Conservation (phyloP, 2,329 filamentous ascomycete species). For the Arthroderma uncinatum region DNA sequence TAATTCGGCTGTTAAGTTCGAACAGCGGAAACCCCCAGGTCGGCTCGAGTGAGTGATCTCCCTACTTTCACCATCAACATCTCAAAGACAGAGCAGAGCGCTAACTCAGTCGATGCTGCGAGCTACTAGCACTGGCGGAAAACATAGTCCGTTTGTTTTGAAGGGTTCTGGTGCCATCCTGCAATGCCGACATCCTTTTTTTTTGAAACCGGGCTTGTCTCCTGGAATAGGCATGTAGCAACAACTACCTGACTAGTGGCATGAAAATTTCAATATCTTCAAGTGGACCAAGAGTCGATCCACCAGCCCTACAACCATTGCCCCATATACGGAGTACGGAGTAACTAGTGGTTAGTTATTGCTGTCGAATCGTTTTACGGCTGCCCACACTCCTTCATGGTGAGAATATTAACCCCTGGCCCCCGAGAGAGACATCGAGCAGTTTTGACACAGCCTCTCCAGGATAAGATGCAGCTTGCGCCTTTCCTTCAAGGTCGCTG, state of each 20-base stretch:
- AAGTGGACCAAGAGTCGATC: neutral
- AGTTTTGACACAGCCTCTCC: too few relatives aligned
- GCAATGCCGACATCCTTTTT: neutral
- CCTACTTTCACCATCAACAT: neutral
- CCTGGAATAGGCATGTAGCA: neutral
- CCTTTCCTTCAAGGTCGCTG: too few relatives aligned
- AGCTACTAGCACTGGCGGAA: neutral
- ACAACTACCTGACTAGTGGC: neutral
- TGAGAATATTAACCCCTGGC: too few relatives aligned
- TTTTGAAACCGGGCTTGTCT: neutral
- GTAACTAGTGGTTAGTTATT: too few relatives aligned
- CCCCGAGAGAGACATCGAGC: too few relatives aligned
- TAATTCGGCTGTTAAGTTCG: neutral
- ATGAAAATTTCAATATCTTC: neutral
- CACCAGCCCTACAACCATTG: too few relatives aligned
- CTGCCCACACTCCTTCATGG: too few relatives aligned
- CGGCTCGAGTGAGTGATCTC: neutral
- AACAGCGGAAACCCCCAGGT: neutral
- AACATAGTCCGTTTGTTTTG: neutral
- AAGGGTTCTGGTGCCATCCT: neutral
- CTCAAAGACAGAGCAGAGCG: neutral
- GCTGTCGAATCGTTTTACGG: too few relatives aligned
- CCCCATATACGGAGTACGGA: too few relatives aligned
- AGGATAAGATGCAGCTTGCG: too few relatives aligned
- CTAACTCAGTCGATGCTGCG: too few relatives aligned